Evolutionary conservation across 805 yeast species (phyloP).

Genomic region (Wickerhamiella slavikovae): DNA sequence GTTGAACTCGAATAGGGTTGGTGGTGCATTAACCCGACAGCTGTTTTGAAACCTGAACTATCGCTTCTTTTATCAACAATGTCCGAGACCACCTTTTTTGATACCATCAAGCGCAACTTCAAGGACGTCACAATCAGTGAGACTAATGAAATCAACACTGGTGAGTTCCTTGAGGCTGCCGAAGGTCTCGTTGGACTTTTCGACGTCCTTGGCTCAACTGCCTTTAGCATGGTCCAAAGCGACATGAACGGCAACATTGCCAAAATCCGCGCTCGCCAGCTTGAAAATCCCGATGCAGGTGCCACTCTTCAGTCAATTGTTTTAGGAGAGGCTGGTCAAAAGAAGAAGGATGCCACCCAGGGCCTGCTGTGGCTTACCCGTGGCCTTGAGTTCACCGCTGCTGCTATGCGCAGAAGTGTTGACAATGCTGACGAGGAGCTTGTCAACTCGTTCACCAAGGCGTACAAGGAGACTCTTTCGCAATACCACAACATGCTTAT

Average conservation of each 20-base stretch:
- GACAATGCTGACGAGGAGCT: conserved; percentile 43
- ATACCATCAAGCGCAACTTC: conserved; percentile 53
- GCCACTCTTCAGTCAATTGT: conserved; percentile 63
- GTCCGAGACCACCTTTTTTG: conserved; percentile 40
- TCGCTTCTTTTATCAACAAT: too few species aligned
- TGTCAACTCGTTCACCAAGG: conserved; percentile 57
- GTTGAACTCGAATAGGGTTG: too few species aligned
- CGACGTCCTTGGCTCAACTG: conserved; percentile 64
- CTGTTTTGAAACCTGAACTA: too few species aligned
- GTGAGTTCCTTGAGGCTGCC: conserved; percentile 62
- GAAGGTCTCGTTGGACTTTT: conserved; percentile 68
- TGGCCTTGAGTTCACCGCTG: conserved; percentile 81
- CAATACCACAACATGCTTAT: conserved; percentile 66
- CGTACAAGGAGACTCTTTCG: conserved; percentile 63
- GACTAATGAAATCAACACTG: conserved; percentile 46
- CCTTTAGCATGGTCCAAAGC: conserved; percentile 65
- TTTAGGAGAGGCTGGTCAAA: conserved; percentile 44
- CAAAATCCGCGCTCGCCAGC: conserved; percentile 47
- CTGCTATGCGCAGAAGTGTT: conserved; percentile 65
- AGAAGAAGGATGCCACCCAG: conserved; percentile 65
- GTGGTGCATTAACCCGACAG: too few species aligned
- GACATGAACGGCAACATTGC: conserved; percentile 77
- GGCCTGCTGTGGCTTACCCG: conserved; percentile 67
- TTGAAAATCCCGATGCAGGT: conserved; percentile 40
- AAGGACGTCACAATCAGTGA: conserved; percentile 45